Percentiles rank a stretch among this genome's conserved stretches.
These are phyloP conservation scores for Didymella segeticola DNA, from an alignment of 2,329 filamentous ascomycete species.

Conservation along the genomic window DNA sequence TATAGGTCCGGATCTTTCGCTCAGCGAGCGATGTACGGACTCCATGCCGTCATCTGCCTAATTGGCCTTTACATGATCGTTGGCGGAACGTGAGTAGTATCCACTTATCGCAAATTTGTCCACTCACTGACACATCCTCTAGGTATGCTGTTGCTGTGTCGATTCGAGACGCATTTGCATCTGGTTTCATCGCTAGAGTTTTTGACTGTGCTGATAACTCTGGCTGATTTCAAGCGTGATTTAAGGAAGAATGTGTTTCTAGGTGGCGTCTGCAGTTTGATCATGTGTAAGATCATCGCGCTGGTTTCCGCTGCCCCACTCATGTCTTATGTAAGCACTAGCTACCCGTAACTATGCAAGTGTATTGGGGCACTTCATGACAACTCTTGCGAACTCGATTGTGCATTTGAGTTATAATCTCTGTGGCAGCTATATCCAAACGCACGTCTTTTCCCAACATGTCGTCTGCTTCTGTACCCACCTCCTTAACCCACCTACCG, in stretches of 20 bases:
- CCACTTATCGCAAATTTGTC: background rate
- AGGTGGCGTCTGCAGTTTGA: too few species aligned
- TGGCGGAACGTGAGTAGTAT: conserved; percentile 3
- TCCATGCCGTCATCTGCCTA: background rate
- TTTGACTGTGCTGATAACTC: conserved; percentile 4
- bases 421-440: background rate
- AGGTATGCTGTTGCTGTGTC: conserved; percentile 4
- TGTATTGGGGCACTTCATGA: background rate
- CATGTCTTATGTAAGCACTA: background rate
- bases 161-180: conserved; percentile 1
- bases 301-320: background rate
- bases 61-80: conserved; percentile 4
- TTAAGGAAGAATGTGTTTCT: too few species aligned
- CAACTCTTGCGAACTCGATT: background rate
- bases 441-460: background rate
- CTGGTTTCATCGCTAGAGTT: background rate
- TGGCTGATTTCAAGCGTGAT: too few species aligned
- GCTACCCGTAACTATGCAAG: background rate
- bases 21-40: background rate
- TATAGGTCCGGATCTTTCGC: background rate
- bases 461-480: background rate
- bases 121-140: background rate
- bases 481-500: conserved; percentile 10
- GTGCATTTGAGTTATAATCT: too few species aligned
- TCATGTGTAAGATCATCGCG: too few species aligned